These are phyloP conservation scores for Ploettnerulaceae sp. DNA, from an alignment of 2,329 filamentous ascomycete species.

Conservation along the genomic window DNA sequence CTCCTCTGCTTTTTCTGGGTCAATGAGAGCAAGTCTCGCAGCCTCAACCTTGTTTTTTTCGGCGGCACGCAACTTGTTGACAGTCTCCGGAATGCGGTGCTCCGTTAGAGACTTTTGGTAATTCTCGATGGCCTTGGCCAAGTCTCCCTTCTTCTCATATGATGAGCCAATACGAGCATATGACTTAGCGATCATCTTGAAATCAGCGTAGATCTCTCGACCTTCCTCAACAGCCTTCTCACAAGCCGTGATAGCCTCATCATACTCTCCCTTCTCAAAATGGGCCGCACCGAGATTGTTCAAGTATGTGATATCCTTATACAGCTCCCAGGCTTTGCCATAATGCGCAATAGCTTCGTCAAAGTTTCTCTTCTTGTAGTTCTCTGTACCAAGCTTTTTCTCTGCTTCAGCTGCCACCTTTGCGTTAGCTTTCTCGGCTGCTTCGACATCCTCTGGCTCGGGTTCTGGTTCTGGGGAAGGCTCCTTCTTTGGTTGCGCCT, in stretches of 20 bases:
- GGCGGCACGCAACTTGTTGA: constrained; percentile 84
- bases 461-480: constrained; percentile 54
- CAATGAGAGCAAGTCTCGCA: constrained; percentile 76
- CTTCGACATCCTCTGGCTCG: constrained; percentile 75
- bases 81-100: constrained; percentile 90
- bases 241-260: constrained; percentile 81
- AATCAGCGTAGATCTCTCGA: constrained; percentile 84
- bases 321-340: constrained; percentile 84
- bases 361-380: constrained; percentile 98
- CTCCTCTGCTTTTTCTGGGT: constrained; percentile 89
- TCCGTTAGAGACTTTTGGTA: constrained; percentile 94
- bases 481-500: constrained; percentile 48
- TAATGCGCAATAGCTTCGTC: constrained; percentile 94
- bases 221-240: constrained; percentile 86
- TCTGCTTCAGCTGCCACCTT: constrained; percentile 92
- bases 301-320: constrained; percentile 96
- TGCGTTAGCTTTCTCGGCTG: constrained; percentile 76
- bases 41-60: constrained; percentile 80
- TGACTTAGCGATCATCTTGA: constrained; percentile 98
- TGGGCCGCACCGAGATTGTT: constrained; percentile 94
- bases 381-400: constrained; percentile 88
- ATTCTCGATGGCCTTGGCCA: constrained; percentile 74
- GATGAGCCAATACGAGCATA: constrained; percentile 92
- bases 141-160: constrained; percentile 84
- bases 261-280: constrained; percentile 93